Base-by-base conservation (phyloP, 345 rosid genomes). In the Eucalyptus tenuipes region DNA sequence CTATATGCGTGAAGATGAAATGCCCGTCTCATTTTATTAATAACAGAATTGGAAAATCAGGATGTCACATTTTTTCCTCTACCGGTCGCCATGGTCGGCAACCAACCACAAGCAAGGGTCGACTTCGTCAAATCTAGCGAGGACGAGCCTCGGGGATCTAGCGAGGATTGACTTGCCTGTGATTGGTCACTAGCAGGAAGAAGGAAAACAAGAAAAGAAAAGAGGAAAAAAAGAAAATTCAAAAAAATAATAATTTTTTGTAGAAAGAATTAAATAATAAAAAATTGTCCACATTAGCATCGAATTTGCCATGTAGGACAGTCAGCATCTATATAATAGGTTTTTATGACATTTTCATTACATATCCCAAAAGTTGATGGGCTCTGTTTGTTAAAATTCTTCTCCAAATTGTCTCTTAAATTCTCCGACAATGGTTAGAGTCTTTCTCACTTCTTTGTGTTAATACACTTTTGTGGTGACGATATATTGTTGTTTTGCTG, bases 81-180 rank as follows among this genome's bases (percentile, higher is more conserved):
- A 1, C 4, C 0, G 4, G 3, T 61, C 1, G 8, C 31, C 2
- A 27, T 59, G 66, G 29, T 25, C 3, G 3, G 15, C 15, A 0
- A 59, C 6, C 14, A 5, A 27, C n/a, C 66, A 59, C 13, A 11
- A 27, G 66, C 66, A 27, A 59, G 66, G 31, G 14, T 6, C 2
- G 8, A 61, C 68, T n/a, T 29, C 3, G 2, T 13, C 17, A 12
- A 6, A 61, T 29, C 68, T 61, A 6, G 4, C 9, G 2, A 61
- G 68, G 68, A 17, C 9, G 0, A 61, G 68, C 68, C 17, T 61
- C 1, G 7, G 4, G 68, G 33, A 29, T 61, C 33, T 61, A 12
- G 9, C 1, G 5, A 61, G 68, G 33, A n/a, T 61, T 29, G 33
- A 29, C 68, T 61, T 12, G 33, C 33, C 15, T 29, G 8, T 61